Percentiles rank a stretch among this genome's conserved stretches.
Evolutionary conservation across 2,329 filamentous ascomycete genomes (phyloP).

Genomic region (Coniochaeta sp.): DNA sequence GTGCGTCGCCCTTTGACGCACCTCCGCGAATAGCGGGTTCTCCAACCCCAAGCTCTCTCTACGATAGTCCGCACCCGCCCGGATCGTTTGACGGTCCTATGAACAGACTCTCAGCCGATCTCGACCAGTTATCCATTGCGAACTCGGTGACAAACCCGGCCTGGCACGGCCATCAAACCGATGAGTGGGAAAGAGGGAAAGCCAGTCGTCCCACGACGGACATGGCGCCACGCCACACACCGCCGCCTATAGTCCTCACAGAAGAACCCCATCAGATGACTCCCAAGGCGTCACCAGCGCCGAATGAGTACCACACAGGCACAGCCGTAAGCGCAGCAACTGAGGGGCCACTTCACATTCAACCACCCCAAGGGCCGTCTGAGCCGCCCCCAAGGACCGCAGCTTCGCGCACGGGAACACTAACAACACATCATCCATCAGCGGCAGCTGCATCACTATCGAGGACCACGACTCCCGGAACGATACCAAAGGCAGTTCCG

Average conservation of each 20-base stretch:
- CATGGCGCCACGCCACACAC: background rate
- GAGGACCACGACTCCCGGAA: background rate
- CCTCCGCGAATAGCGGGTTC: background rate
- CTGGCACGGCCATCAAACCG: background rate
- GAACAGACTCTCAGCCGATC: background rate
- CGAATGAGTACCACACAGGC: background rate
- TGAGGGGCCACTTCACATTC: background rate
- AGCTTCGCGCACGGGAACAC: background rate
- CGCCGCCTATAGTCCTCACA: background rate
- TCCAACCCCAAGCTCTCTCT: too few species aligned
- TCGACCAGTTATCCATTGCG: background rate
- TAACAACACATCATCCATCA: background rate
- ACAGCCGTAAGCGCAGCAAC: background rate
- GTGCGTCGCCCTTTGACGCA: background rate
- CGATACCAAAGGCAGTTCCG: background rate
- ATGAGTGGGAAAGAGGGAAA: background rate
- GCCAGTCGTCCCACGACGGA: background rate
- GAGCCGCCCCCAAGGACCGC: background rate
- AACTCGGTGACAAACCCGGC: background rate
- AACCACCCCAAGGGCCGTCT: background rate
- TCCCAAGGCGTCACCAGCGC: background rate
- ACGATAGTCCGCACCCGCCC: background rate
- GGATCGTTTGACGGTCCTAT: background rate
- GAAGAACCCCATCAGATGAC: background rate
- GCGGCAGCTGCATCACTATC: background rate